Evolutionary conservation across 768 basidiomycete genomes (phyloP), one percentile per base, ranked within the genome.

Genomic region (Lyophyllum decastes): DNA sequence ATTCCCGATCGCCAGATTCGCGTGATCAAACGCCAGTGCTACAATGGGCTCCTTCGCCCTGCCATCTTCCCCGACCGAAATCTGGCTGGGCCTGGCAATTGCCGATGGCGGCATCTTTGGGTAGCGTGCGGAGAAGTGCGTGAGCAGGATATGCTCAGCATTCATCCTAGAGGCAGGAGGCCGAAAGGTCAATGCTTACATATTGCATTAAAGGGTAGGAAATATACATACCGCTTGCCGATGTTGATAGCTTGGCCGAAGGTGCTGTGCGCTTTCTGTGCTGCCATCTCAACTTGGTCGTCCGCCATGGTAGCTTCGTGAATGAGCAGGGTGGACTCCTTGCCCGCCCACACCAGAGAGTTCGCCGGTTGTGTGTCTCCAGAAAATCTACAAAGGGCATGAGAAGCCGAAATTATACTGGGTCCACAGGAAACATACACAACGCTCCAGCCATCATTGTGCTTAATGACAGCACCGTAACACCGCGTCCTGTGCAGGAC

Each of bases 291-390:
- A 19, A 76, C 82, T 65, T 95, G 84, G 54, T 90, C 90, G 64
- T 98, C 90, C 1, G 86, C 90, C 82, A 98, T 88, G 2, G 94
- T 94, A 0, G 95, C 92, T 70, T 98, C 96, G 65, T 98, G 96
- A 30, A 98, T 94, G 41, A 98, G 78, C 1, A 98, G 74, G 0
- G 94, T 94, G 0, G 90, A 88, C 43, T 73, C 66, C 58, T 76
- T 65, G 0, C 91, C 95, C 0, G 84, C 86, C 44, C 77, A 68
- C 22, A 88, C 83, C 4, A 98, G 76, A 25, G 76, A 77, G 11
- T 87, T 75, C 9, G 87, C 83, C 0, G 96, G 95, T 67, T 82
- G 78, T 1, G 95, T 98, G 69, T 98, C 96, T 5, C 88, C 95
- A 3, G 96, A 98, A 67, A 91, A 98, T 21, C 95, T 96, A 34